These are phyloP conservation scores for Phaeomoniella chlamydospora DNA, from an alignment of 2,329 filamentous ascomycete genomes.

Conservation along the genomic window DNA sequence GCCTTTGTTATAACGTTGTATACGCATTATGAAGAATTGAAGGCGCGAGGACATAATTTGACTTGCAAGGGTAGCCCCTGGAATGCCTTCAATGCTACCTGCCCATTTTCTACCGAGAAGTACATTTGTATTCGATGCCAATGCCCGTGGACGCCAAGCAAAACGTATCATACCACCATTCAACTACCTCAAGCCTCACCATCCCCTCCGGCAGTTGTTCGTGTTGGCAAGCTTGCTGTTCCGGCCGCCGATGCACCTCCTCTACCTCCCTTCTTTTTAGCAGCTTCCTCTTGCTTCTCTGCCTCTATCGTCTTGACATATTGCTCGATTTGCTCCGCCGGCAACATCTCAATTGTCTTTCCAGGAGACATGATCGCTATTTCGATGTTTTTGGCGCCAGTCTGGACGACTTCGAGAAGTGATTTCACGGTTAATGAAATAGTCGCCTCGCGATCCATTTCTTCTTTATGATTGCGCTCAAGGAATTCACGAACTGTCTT, in stretches of 20 bases:
- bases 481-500: conserved; percentile 98
- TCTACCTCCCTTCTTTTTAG: conserved; percentile 82
- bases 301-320: conserved; percentile 99
- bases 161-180: neutral
- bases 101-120: neutral
- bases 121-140: neutral
- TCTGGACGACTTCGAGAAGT: conserved; percentile 92
- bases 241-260: conserved; percentile 24
- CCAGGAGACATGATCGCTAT: conserved; percentile 96
- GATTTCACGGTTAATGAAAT: conserved; percentile 98
- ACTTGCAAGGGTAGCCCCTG: no score
- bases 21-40: neutral
- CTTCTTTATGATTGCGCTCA: conserved; percentile 96
- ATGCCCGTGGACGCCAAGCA: neutral
- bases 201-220: conserved; percentile 28
- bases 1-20: neutral
- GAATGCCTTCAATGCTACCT: no score
- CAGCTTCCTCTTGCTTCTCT: conserved; percentile 85
- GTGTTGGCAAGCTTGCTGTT: conserved; percentile 57
- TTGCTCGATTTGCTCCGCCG: conserved; percentile 87
- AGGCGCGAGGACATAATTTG: no score
- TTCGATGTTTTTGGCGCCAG: conserved; percentile 98
- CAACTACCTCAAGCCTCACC: conserved; percentile 11
- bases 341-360: conserved; percentile 82
- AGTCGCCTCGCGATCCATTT: conserved; percentile 90